Evolutionary conservation across 148 eudicot species (phyloP).

Genomic region (Chenopodium formosanum): DNA sequence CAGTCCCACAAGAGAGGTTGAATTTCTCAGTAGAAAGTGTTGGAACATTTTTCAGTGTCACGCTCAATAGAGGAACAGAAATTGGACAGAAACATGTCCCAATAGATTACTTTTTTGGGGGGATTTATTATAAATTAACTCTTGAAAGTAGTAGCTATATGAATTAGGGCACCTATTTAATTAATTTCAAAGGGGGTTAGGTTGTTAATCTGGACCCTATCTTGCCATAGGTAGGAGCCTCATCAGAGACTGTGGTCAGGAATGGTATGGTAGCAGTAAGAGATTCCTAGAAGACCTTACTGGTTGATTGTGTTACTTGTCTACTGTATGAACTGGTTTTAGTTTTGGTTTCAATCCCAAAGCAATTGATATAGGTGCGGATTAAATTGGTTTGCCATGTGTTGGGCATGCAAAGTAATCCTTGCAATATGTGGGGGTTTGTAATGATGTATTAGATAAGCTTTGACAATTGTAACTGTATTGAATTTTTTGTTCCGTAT

Average conservation of each 20-base stretch:
- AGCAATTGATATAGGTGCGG: not conserved
- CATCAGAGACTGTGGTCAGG: not conserved
- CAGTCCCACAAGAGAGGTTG: too few species aligned
- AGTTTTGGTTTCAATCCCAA: not conserved
- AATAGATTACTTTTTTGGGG: not conserved
- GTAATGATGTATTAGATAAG: not conserved
- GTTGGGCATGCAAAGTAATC: not conserved
- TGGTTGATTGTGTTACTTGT: not conserved
- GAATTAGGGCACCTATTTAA: not conserved
- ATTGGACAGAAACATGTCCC: not conserved
- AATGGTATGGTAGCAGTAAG: not conserved
- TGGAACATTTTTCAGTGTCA: not conserved
- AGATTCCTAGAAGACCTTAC: not conserved
- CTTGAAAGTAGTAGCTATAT: not conserved
- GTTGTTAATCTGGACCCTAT: not conserved
- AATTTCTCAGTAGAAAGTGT: not conserved
- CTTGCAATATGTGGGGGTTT: not conserved
- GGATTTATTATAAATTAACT: not conserved
- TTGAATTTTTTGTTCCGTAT: not conserved
- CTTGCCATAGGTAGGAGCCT: not conserved
- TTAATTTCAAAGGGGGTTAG: not conserved
- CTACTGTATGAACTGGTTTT: not conserved
- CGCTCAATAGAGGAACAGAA: not conserved
- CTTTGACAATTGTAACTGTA: not conserved
- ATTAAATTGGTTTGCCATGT: not conserved